Base-by-base conservation (phyloP, 2,329 filamentous ascomycete species). In the Cercospora nicotianae region DNA sequence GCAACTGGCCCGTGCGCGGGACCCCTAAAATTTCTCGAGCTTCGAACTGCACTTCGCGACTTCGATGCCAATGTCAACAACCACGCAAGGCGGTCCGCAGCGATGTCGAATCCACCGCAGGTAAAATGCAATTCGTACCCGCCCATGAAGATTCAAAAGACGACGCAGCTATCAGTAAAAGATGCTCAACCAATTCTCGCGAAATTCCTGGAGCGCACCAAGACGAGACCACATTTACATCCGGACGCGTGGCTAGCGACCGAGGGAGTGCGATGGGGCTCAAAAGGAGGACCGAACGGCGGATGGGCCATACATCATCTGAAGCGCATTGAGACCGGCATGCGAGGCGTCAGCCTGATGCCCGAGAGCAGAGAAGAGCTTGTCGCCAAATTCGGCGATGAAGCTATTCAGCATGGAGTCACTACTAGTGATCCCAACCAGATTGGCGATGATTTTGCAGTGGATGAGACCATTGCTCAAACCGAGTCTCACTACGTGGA, bases 291-390 rank as follows among this genome's bases (percentile, higher is more conserved):
- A 1, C 78, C 81, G 0, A 74, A 72, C 18, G 83, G 83, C 53
- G 81, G 82, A 7, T 78, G 86, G n/a, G 79, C 82, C 13, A 78
- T 87, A 63, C 83, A 86, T 74, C 84, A 86, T 72, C 75, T 87
- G 57, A 79, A 82, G 42, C 81, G 86, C 59, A 82, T 87, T 8
- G 83, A 84, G 69, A 81, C 82, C 5, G 85, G 85, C 0, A 71
- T 87, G 67, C 75, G 79, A 20, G 86, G 86, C 23, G 85, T 87
- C 76, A 81, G 79, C 69, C 74, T 86, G 28, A 82, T 79, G 70
- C 79, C 79, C 0, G 82, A 83, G 55, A 75, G 70, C 5, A 73
- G 72, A 26, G 74, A 75, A 48, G 75, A 77, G 64, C 75, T 80
- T 8, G 72, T 71, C n/a, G 78, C 75, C 33, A 75, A 82, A 9